phyloP scores from a whole-genome alignment of 73 alveolate genomes.

The Paraurostyla sp. region DNA sequence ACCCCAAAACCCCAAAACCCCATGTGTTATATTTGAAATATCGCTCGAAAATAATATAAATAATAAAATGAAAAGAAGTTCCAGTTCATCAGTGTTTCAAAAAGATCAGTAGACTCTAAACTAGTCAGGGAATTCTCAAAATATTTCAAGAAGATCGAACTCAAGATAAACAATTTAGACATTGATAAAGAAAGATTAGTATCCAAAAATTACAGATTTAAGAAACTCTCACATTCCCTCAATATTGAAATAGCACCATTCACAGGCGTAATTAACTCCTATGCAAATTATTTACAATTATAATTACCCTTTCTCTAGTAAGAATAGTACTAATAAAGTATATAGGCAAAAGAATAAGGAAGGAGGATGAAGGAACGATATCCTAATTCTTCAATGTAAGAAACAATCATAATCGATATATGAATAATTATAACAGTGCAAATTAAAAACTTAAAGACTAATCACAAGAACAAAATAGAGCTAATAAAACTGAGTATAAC shows the following conservation, averaged over 20 bases:
- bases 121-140: neutral
- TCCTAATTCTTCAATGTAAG: conserved; percentile 12
- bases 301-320: conserved; percentile 37
- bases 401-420: neutral
- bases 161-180: neutral
- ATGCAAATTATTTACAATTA: conserved; percentile 22
- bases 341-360: conserved; percentile 11
- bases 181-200: neutral
- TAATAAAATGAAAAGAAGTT: too few relatives aligned
- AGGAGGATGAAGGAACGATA: neutral
- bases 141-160: neutral
- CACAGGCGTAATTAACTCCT: neutral
- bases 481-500: neutral
- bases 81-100: too few relatives aligned
- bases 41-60: neutral
- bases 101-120: too few relatives aligned
- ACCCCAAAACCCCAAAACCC: conserved; percentile 21
- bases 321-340: neutral
- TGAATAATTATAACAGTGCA: neutral
- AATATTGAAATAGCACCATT: neutral
- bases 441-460: neutral
- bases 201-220: conserved; percentile 20
- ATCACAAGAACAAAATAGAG: neutral
- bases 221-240: neutral
- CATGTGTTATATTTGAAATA: too few relatives aligned